Base-by-base conservation (phyloP, 371 early-diverging fungal genomes). In the Mortierella sp. region DNA sequence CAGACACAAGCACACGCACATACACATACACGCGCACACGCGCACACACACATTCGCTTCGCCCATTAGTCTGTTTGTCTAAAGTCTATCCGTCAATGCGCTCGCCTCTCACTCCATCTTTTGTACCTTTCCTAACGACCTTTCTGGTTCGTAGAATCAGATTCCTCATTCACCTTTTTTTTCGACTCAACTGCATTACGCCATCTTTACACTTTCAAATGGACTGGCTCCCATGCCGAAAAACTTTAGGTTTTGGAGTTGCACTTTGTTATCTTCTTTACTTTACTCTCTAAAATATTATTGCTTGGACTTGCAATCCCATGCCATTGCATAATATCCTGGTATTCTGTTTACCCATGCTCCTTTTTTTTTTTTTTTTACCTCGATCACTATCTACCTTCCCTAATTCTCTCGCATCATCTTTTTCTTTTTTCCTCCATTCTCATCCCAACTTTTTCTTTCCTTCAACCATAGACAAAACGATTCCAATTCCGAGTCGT, bases 401-500 rank as follows among this genome's bases (percentile, higher is more conserved):
- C 3, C 7, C 9, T 12, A 31, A 10, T 34, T 19, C 51, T 53
- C 17, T 51, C 17, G 12, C n/a, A 28, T 42, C 35, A 22, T 10
- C 43, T 53, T 32, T 13, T 56, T 31, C 12, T 37, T 23, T 31
- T 37, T 65, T 26, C 22, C 8, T 17, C 0, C 56, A 19, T 42
- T 29, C 1, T 43, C 53, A 13, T 34, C 22, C 34, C 51, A 5
- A 2, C 17, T 22, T 53, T 49, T 53, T 64, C 3, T 28, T 29
- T 29, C 55, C n/a, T 58, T 70, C 49, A 70, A 2, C 76, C 76
- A 34, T 77, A 77, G 23, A 94, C 86, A 76, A 93, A 95, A 4
- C 75, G 83, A 12, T 76, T 65, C 64, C 94, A 92, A 74, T 96
- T 96, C 56, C 72, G 73, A 23, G 83, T 57, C 29, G 93, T 89